These are phyloP conservation scores for Litsea cubeba DNA, from an alignment of 164 flowering plant species.

Conservation along the genomic window DNA sequence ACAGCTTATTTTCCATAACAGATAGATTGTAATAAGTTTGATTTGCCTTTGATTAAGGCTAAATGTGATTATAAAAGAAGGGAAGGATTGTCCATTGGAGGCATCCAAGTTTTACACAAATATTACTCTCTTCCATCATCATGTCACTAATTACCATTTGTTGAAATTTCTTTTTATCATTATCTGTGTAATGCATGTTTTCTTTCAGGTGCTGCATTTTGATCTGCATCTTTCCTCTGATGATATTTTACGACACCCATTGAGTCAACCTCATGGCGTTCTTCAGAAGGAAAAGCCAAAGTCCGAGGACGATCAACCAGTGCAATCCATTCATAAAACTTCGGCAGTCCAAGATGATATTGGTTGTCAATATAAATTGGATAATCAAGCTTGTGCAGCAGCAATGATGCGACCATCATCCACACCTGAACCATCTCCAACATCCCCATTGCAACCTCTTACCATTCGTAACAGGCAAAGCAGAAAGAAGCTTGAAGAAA, in stretches of 20 bases:
- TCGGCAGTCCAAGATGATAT: conserved; percentile 10
- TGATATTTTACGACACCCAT: conserved; percentile 24
- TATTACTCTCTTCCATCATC: too few species aligned
- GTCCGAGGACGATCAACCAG: conserved; percentile 1
- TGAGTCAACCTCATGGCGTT: conserved; percentile 14
- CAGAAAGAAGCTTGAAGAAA: conserved; percentile 17
- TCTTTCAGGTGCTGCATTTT: conserved; percentile 41
- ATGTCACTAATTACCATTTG: too few species aligned
- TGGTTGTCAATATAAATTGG: conserved; percentile 5
- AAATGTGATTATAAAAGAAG: too few species aligned
- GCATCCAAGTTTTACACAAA: too few species aligned
- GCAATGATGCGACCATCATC: conserved; percentile 7
- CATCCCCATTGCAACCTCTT: conserved; percentile 4
- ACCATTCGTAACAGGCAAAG: conserved; percentile 9
- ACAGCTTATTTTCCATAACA: too few species aligned
- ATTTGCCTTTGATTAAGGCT: too few species aligned
- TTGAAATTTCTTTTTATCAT: too few species aligned
- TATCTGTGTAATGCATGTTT: background rate
- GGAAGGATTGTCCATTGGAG: too few species aligned
- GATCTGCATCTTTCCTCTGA: conserved; percentile 53
- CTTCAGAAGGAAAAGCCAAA: conserved; percentile 19
- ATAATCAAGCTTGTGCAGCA: conserved; percentile 1
- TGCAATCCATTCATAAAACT: conserved; percentile 15
- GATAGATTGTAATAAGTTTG: too few species aligned
- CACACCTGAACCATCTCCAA: conserved; percentile 8